Conservation (phyloP, 352 stramenopile species). For the Aphanomyces cochlioides region DNA sequence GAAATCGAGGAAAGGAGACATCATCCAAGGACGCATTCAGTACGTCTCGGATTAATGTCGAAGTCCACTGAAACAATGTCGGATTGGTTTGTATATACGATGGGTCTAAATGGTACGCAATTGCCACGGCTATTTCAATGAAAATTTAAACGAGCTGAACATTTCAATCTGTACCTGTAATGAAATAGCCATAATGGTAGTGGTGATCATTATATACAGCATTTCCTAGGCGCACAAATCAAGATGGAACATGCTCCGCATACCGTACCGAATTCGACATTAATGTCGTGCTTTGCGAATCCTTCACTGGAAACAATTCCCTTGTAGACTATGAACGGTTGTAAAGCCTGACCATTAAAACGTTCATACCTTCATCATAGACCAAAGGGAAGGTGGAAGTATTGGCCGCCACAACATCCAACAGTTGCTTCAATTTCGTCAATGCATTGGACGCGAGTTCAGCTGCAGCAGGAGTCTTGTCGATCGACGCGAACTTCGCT, state of each 20-base stretch:
- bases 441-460: conserved; percentile 46
- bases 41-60: conserved; percentile 55
- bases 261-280: conserved; percentile 51
- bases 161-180: conserved; percentile 42
- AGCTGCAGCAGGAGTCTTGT: conserved; percentile 51
- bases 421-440: conserved; percentile 43
- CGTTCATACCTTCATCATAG: conserved; percentile 44
- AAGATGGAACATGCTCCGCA: neutral
- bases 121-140: conserved; percentile 28
- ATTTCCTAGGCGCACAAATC: conserved; percentile 36
- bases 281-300: conserved; percentile 55
- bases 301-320: conserved; percentile 58
- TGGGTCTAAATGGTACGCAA: conserved; percentile 42
- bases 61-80: conserved; percentile 33
- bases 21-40: conserved; percentile 36
- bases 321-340: conserved; percentile 44
- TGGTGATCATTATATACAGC: conserved; percentile 72
- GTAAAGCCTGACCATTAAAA: neutral
- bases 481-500: conserved; percentile 39
- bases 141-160: conserved; percentile 41
- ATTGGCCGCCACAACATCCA: conserved; percentile 48
- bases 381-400: conserved; percentile 50
- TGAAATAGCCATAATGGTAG: conserved; percentile 69
- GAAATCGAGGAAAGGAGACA: conserved; percentile 54
- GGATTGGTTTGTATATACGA: conserved; percentile 41